Conservation (phyloP, 257 asterid species). For the Jaltomata sinuosa region DNA sequence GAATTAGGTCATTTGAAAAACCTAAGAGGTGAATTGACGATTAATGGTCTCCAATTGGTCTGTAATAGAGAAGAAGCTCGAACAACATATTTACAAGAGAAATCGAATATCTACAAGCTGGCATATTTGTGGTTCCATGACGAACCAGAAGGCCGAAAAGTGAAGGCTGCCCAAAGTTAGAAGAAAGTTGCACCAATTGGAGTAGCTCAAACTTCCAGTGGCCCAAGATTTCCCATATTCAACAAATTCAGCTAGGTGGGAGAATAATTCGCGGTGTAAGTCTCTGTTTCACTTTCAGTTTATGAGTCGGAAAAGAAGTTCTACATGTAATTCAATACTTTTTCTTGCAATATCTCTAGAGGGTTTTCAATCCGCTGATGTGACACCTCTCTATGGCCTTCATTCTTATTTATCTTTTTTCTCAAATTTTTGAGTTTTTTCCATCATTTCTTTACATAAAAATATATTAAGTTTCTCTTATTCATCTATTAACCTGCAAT, state of each 20-base stretch:
- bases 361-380: too few species aligned
- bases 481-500: too few species aligned
- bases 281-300: neutral
- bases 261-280: neutral
- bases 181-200: neutral
- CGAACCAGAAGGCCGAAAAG: neutral
- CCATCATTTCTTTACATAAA: too few species aligned
- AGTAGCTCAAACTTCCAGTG: neutral
- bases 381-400: too few species aligned
- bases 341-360: too few species aligned
- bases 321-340: too few species aligned
- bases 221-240: neutral
- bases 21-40: too few species aligned
- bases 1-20: too few species aligned
- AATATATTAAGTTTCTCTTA: too few species aligned
- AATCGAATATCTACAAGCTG: neutral
- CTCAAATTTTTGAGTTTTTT: too few species aligned
- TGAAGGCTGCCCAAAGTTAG: neutral
- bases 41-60: conserved; percentile 3
- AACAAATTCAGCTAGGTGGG: accelerated
- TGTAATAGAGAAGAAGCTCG: conserved; percentile 3
- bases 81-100: conserved; percentile 2
- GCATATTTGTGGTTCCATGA: neutral
- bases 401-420: too few species aligned
- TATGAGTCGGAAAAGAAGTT: neutral